phyloP scores from a whole-genome alignment of 225 moss, liverwort and hornwort species.

The Bryum argenteum region DNA sequence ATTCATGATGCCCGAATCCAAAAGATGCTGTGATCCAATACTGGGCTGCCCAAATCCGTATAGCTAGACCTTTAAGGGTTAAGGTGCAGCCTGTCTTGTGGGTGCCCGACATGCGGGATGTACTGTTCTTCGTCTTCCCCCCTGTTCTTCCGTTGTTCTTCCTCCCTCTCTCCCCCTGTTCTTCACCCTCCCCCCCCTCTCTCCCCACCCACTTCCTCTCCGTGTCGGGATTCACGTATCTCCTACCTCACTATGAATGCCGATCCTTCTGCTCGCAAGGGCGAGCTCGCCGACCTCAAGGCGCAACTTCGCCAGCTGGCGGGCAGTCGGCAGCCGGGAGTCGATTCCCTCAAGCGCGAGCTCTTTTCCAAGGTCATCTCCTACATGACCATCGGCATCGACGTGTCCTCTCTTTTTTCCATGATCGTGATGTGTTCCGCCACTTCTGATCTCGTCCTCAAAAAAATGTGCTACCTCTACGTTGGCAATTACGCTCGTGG shows the following conservation, averaged over 20 bases:
- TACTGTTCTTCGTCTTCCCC: neutral
- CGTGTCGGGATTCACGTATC: neutral
- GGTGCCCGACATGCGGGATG: too few species aligned
- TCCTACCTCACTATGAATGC: slow-evolving; percentile 66
- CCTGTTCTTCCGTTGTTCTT: neutral
- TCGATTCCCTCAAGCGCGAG: slow-evolving; percentile 90
- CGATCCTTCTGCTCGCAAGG: slow-evolving; percentile 73
- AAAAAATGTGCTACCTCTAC: slow-evolving; percentile 99
- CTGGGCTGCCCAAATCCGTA: too few species aligned
- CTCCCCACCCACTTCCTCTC: neutral
- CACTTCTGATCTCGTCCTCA: slow-evolving; percentile 89
- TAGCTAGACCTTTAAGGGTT: too few species aligned
- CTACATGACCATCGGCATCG: slow-evolving; percentile 95
- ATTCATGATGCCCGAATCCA: too few species aligned
- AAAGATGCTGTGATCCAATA: too few species aligned
- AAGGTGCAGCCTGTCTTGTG: too few species aligned
- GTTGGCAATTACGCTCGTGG: slow-evolving; percentile 97
- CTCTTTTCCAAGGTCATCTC: slow-evolving; percentile 97
- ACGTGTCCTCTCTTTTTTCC: slow-evolving; percentile 93
- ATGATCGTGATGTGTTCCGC: slow-evolving; percentile 99
- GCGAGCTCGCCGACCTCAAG: slow-evolving; percentile 96
- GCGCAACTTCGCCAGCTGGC: slow-evolving; percentile 90
- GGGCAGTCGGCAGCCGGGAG: slow-evolving; percentile 87
- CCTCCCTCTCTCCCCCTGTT: neutral
- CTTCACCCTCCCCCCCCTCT: neutral